These are phyloP conservation scores for Aureobasidium sp. DNA, from an alignment of 2,329 filamentous ascomycete species.

Conservation along the genomic window DNA sequence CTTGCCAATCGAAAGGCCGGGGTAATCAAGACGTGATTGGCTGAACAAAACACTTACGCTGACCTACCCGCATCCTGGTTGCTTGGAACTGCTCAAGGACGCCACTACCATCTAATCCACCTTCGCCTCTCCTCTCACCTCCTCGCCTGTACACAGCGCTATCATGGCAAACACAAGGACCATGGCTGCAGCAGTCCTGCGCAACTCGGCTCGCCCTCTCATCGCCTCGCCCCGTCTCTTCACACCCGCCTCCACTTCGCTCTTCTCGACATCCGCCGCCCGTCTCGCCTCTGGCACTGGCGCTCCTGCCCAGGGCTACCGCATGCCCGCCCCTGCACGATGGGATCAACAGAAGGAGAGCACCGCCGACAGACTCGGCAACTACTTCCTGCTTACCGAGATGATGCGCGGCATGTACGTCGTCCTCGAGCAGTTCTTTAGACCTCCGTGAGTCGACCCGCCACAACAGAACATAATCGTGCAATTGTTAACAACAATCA, in stretches of 20 bases:
- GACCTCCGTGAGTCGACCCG: constrained; percentile 72
- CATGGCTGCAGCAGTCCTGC: constrained; percentile 41
- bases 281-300: constrained; percentile 62
- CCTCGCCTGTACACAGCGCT: constrained; percentile 20
- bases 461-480: background rate
- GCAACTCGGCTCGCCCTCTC: constrained; percentile 35
- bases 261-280: constrained; percentile 59
- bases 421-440: constrained; percentile 94
- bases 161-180: constrained; percentile 44
- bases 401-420: constrained; percentile 98
- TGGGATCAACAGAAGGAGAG: constrained; percentile 78
- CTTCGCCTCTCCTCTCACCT: constrained; percentile 1
- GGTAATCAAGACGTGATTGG: background rate
- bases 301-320: constrained; percentile 73
- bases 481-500: constrained; percentile 23
- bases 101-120: constrained; percentile 20
- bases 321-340: constrained; percentile 62
- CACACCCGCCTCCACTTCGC: constrained; percentile 44
- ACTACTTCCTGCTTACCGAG: constrained; percentile 93
- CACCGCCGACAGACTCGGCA: constrained; percentile 74
- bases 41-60: background rate
- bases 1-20: background rate
- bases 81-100: constrained; percentile 16
- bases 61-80: background rate
- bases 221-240: constrained; percentile 33